Conservation (phyloP, 2,329 filamentous ascomycete genomes). For the Chrysoporthe puriensis region DNA sequence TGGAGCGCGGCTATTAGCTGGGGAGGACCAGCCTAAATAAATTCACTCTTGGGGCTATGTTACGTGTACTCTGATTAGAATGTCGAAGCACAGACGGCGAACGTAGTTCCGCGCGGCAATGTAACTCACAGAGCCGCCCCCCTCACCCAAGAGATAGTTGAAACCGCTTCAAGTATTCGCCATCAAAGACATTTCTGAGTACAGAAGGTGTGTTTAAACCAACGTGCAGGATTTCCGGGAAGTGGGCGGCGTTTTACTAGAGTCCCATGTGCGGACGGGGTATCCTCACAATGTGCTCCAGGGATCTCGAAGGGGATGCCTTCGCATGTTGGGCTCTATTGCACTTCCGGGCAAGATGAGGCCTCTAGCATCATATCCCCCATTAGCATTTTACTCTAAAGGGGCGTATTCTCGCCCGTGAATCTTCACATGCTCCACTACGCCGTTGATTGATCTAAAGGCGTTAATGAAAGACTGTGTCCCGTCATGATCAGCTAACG, state of each 20-base stretch:
- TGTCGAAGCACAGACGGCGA: not conserved
- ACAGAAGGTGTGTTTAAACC: not conserved
- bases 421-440: not conserved
- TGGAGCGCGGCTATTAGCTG: not conserved
- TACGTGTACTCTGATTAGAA: not conserved
- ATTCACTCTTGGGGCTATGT: not conserved
- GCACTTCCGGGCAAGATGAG: not conserved
- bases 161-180: not conserved
- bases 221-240: not conserved
- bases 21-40: not conserved
- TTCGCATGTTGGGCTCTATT: not conserved
- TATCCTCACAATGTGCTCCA: not conserved
- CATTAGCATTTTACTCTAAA: not conserved
- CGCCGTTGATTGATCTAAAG: not conserved
- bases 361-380: not conserved
- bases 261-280: not conserved
- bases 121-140: not conserved
- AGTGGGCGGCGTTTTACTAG: not conserved
- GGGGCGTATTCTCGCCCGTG: not conserved
- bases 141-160: not conserved
- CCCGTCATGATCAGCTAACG: not conserved
- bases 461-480: too few species aligned
- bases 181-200: not conserved
- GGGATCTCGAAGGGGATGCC: not conserved
- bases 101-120: not conserved